Percentiles rank a stretch among this genome's conserved stretches.
phyloP scores from a whole-genome alignment of 1,284 basidiomycete genomes.

The Microbotryum scabiosae region DNA sequence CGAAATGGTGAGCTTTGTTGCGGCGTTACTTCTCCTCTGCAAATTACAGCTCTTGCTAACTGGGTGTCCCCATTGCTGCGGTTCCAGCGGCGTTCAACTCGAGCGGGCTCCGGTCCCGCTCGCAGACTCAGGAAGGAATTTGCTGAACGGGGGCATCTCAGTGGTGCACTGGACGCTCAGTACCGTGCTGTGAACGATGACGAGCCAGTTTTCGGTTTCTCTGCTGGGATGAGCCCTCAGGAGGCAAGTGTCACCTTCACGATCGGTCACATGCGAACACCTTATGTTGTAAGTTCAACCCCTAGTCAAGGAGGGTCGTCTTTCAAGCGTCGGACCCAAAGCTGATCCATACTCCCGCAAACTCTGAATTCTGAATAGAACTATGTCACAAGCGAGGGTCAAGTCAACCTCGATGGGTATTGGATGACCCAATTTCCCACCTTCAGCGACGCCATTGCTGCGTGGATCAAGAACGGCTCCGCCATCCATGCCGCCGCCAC shows the following conservation, averaged over 20 bases:
- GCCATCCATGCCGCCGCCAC: background rate
- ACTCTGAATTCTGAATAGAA: background rate
- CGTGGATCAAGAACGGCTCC: background rate
- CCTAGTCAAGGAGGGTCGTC: too few relatives aligned
- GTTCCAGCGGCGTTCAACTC: too few relatives aligned
- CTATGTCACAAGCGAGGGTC: constrained; percentile 14
- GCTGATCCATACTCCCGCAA: too few relatives aligned
- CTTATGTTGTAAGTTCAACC: constrained; percentile 14
- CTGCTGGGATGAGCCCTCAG: background rate
- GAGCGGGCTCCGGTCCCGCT: constrained; percentile 8
- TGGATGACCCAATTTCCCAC: constrained; percentile 10
- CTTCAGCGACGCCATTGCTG: constrained; percentile 7
- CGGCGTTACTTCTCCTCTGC: too few relatives aligned
- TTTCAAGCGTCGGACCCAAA: too few relatives aligned
- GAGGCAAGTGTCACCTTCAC: constrained; percentile 4
- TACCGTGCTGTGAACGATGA: constrained; percentile 21
- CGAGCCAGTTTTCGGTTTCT: constrained; percentile 27
- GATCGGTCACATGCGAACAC: constrained; percentile 19
- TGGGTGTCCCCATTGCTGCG: too few relatives aligned
- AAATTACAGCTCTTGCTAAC: too few relatives aligned
- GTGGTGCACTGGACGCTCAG: constrained; percentile 15
- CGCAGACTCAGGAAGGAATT: constrained; percentile 16
- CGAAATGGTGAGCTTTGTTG: constrained; percentile 12
- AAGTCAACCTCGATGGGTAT: constrained; percentile 5
- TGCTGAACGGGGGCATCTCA: constrained; percentile 16